Base-by-base conservation (phyloP, 306 rosid genomes). In the Casuarina glauca region DNA sequence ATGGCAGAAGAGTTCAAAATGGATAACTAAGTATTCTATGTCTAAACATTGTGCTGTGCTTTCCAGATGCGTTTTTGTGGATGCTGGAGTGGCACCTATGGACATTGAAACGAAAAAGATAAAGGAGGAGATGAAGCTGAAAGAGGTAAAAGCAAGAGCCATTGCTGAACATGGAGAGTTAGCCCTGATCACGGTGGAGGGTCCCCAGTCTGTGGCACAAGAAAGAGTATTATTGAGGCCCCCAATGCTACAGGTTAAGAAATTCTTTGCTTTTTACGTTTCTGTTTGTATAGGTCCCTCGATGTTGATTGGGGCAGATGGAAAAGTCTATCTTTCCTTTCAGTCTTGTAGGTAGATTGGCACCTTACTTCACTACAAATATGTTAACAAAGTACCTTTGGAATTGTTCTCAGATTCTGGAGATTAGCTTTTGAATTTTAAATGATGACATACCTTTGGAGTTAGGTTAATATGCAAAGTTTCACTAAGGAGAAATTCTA, bases 181-280 rank as follows among this genome's bases (percentile, higher is more conserved):
- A 53, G 98, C 99, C 73, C 84, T 95, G 39, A 95, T 95, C 69
- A 19, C 94, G 2, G 98, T 95, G 50, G 99, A 95, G 15, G 96
- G 94, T 73, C 85, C 90, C 55, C 96, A 91, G 75, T 62, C 90
- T 78, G 79, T 70, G 62, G 60, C 76, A 16, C 98, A 93, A 79
- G 97, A 95, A 86, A 91, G 97, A 82, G 79, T 86, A 79, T 75
- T 94, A 50, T 82, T 93, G 84, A 88, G 99, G 84, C 93, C 97
- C 61, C 99, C 99, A 32, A 95, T 95, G 99, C 87, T 93, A 75
- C 99, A 93, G 98, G 99, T 95, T 80, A 51, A 78, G 74, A 70
- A 12, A 51, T 72, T 79, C 61, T 71, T 51, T 49, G 19, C 53
- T 52, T 69, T 64, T 70, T 39, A 74, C 62, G 38, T 69, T 61